phyloP scores from a whole-genome alignment of 73 alveolate species.

The Blepharisma japonicum region DNA sequence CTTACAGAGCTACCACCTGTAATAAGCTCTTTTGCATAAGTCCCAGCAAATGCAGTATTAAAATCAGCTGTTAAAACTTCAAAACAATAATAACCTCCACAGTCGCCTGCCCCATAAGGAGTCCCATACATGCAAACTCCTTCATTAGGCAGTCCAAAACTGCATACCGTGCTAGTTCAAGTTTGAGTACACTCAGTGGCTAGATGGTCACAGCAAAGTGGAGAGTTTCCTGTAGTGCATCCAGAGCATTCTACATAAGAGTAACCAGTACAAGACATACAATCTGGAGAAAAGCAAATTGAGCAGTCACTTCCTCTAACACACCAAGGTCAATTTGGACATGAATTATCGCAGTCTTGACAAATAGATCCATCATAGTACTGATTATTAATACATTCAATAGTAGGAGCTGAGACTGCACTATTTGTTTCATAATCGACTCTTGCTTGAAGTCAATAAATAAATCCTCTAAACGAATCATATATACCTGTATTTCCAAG shows the following conservation, averaged over 20 bases:
- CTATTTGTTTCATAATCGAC: neutral
- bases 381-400: neutral
- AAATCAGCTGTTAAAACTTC: too few relatives aligned
- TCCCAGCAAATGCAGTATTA: too few relatives aligned
- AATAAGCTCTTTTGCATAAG: too few relatives aligned
- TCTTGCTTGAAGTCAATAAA: too few relatives aligned
- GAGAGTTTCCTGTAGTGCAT: neutral
- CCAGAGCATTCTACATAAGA: neutral
- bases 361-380: neutral
- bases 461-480: neutral
- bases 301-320: neutral
- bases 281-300: neutral
- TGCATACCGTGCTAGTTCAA: neutral
- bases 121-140: neutral
- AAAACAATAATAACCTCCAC: too few relatives aligned
- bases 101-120: neutral
- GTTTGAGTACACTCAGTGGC: neutral
- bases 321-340: constrained; percentile 18
- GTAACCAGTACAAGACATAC: constrained; percentile 7
- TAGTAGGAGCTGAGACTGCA: neutral
- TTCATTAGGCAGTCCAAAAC: neutral
- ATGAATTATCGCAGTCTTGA: neutral
- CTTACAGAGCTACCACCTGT: too few relatives aligned
- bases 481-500: neutral
- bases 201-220: neutral